Conservation (phyloP, 2,329 filamentous ascomycete species). For the Ophiostoma ulmi region DNA sequence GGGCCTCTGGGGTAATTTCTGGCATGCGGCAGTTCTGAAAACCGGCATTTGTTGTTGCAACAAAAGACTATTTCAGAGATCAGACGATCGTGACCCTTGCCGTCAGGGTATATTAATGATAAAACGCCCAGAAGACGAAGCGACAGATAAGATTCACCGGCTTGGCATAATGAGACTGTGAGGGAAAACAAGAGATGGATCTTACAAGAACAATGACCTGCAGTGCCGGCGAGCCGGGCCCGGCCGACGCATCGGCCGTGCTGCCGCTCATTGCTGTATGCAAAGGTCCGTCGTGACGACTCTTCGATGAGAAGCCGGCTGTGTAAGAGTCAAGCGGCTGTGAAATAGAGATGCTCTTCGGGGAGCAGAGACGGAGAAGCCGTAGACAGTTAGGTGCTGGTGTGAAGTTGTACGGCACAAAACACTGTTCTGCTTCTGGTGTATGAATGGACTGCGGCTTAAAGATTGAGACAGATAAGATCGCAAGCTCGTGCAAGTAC, state of each 20-base stretch:
- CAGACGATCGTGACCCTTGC: not conserved
- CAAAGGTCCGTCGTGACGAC: not conserved
- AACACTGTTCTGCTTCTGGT: not conserved
- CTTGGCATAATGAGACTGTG: not conserved
- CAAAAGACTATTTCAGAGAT: slow-evolving; percentile 10
- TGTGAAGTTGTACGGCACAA: not conserved
- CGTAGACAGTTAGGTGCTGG: not conserved
- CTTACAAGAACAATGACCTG: slow-evolving; percentile 72
- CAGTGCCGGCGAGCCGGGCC: slow-evolving; percentile 44
- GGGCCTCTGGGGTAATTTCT: not conserved
- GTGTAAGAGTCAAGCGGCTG: not conserved
- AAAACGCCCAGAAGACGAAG: not conserved
- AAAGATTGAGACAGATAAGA: not conserved
- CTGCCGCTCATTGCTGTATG: slow-evolving; percentile 23
- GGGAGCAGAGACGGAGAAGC: not conserved
- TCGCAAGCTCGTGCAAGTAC: slow-evolving; percentile 4
- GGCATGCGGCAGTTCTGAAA: not conserved
- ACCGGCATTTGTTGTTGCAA: slow-evolving; percentile 16
- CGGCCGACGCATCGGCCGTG: slow-evolving; percentile 24
- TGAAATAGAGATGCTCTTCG: not conserved
- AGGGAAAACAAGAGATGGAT: slow-evolving; percentile 28
- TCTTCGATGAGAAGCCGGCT: not conserved
- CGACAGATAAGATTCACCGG: not conserved
- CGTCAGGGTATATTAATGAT: slow-evolving; percentile 17
- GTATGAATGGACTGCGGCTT: not conserved